Conservation (phyloP, 2,329 filamentous ascomycete species). For the Fusarium tjaetaba region DNA sequence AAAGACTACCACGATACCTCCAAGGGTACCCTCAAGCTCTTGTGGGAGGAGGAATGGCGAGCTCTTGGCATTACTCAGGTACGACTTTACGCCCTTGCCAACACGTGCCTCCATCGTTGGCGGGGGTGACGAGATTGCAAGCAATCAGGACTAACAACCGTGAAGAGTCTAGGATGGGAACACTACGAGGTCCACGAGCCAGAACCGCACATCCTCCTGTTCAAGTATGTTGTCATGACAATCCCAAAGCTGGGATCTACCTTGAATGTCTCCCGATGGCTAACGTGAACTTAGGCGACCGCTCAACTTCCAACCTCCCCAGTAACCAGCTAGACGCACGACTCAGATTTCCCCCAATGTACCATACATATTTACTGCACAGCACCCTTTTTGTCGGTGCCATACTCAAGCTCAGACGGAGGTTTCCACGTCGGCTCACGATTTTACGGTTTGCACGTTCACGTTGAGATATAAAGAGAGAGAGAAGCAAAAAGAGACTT, state of each 20-base stretch:
- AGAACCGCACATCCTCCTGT: slow-evolving; percentile 96
- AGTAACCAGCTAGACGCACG: slow-evolving; percentile 48
- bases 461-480: slow-evolving; percentile 41
- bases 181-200: slow-evolving; percentile 99
- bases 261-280: background rate
- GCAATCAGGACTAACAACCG: slow-evolving; percentile 24
- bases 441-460: slow-evolving; percentile 44
- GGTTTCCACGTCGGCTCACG: slow-evolving; percentile 38
- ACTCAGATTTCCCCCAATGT: slow-evolving; percentile 40
- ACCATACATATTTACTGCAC: slow-evolving; percentile 43
- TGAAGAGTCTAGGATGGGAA: slow-evolving; percentile 95
- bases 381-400: slow-evolving; percentile 35
- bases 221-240: slow-evolving; percentile 79
- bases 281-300: slow-evolving; percentile 69
- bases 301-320: slow-evolving; percentile 83
- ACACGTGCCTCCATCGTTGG: background rate
- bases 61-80: slow-evolving; percentile 97
- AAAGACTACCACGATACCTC: slow-evolving; percentile 90
- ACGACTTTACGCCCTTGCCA: slow-evolving; percentile 42
- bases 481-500: slow-evolving; percentile 41
- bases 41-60: slow-evolving; percentile 99
- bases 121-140: background rate
- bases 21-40: slow-evolving; percentile 91
- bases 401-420: slow-evolving; percentile 27
- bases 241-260: background rate